Evolutionary conservation across 192 early-diverging fungal genomes (phyloP).

Genomic region (Geranomyces michiganensis): DNA sequence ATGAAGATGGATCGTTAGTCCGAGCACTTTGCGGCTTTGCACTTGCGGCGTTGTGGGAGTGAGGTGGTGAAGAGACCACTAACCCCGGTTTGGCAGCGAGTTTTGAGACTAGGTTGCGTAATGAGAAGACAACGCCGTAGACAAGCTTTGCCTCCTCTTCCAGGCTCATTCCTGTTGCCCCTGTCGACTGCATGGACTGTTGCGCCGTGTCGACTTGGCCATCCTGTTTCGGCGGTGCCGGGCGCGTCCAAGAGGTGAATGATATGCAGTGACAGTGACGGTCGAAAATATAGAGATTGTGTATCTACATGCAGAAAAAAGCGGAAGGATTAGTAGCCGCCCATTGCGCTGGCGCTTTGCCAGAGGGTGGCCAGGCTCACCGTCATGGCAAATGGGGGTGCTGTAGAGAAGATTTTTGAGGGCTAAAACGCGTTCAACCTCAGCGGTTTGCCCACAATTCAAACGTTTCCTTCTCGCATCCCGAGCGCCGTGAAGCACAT

Average conservation of each 20-base stretch:
- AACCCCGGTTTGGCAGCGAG: slow-evolving; percentile 60
- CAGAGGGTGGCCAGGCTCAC: no score
- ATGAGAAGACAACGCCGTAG: slow-evolving; percentile 91
- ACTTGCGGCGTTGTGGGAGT: no score
- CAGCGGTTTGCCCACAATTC: no score
- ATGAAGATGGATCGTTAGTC: background rate
- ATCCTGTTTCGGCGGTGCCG: slow-evolving; percentile 27
- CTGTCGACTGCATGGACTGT: background rate
- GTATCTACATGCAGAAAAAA: slow-evolving; percentile 48
- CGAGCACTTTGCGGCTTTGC: no score
- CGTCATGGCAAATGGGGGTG: no score
- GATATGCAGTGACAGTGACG: slow-evolving; percentile 89
- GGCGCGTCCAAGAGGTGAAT: slow-evolving; percentile 76
- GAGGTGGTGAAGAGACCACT: background rate
- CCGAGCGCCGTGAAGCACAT: no score
- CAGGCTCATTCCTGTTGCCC: slow-evolving; percentile 20
- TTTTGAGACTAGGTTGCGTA: slow-evolving; percentile 86
- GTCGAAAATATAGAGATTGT: slow-evolving; percentile 93
- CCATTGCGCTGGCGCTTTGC: no score
- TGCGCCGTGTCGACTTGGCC: slow-evolving; percentile 42
- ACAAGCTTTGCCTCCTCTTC: slow-evolving; percentile 93
- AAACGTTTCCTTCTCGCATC: no score
- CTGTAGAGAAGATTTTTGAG: no score
- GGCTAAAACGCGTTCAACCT: no score
- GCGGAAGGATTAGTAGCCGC: background rate